Percentiles rank a stretch among this genome's conserved stretches.
phyloP scores from a whole-genome alignment of 257 asterid genomes.

The Solanum rostratum region DNA sequence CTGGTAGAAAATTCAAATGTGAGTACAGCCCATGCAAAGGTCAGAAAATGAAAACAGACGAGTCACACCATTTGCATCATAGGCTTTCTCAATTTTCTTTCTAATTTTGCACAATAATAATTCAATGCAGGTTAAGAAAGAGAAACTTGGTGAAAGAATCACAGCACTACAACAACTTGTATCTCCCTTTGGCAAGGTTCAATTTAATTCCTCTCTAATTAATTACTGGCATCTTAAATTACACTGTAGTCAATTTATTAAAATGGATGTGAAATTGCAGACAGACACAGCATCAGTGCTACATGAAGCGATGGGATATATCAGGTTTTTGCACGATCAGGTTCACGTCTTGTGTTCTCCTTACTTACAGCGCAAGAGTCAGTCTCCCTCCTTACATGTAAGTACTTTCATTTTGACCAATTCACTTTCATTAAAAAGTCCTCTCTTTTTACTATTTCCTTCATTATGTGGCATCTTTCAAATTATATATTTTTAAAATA shows the following conservation, averaged over 20 bases:
- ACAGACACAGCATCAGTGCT: conserved; percentile 92
- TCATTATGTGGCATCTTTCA: no score
- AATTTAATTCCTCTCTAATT: background rate
- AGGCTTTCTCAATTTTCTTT: background rate
- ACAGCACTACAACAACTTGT: conserved; percentile 87
- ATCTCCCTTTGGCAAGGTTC: conserved; percentile 96
- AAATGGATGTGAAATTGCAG: conserved; percentile 26
- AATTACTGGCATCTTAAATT: no score
- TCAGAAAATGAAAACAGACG: background rate
- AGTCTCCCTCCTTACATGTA: conserved; percentile 25
- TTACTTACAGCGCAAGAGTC: conserved; percentile 35
- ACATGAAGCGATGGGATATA: conserved; percentile 80
- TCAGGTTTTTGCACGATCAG: conserved; percentile 81
- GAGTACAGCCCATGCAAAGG: conserved; percentile 62
- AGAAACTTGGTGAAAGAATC: conserved; percentile 84
- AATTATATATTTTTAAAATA: no score
- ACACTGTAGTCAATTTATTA: background rate
- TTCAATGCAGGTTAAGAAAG: conserved; percentile 43
- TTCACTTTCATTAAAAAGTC: background rate
- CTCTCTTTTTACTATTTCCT: background rate
- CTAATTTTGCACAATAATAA: background rate
- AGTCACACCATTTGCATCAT: background rate
- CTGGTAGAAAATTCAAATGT: conserved; percentile 11
- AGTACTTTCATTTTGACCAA: conserved; percentile 2
- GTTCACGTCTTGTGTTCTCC: conserved; percentile 86